These are phyloP conservation scores for Penicillium sp. DNA, from an alignment of 2,329 filamentous ascomycete genomes.

Conservation along the genomic window DNA sequence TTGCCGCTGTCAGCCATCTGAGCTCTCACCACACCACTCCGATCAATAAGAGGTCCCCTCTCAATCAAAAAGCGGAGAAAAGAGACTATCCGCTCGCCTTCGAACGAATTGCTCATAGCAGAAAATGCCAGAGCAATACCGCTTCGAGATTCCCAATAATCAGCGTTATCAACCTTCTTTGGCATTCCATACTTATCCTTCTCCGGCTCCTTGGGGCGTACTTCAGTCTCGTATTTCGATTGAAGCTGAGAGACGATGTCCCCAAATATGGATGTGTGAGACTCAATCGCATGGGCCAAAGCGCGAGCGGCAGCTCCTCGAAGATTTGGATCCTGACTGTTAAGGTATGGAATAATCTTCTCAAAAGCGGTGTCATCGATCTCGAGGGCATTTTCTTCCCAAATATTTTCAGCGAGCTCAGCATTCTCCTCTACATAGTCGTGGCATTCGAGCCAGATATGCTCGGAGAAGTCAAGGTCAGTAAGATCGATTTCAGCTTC, in stretches of 20 bases:
- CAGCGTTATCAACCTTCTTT: slow-evolving; percentile 81
- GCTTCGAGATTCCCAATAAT: slow-evolving; percentile 90
- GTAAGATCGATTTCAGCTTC: slow-evolving; percentile 91
- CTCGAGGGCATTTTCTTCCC: slow-evolving; percentile 88
- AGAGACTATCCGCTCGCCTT: slow-evolving; percentile 69
- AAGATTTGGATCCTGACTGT: slow-evolving; percentile 79
- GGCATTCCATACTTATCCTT: slow-evolving; percentile 95
- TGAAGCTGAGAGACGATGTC: slow-evolving; percentile 69
- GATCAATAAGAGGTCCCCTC: slow-evolving; percentile 84
- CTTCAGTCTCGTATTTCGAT: slow-evolving; percentile 74
- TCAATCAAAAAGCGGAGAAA: slow-evolving; percentile 88
- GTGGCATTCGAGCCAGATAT: slow-evolving; percentile 92
- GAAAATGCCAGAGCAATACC: slow-evolving; percentile 87
- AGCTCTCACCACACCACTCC: slow-evolving; percentile 74
- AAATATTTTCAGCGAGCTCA: slow-evolving; percentile 83
- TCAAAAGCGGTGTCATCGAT: slow-evolving; percentile 68
- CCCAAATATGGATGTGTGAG: slow-evolving; percentile 64
- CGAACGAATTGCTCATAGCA: slow-evolving; percentile 74
- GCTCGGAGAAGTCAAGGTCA: slow-evolving; percentile 81
- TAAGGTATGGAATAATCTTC: slow-evolving; percentile 76
- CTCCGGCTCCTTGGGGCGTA: slow-evolving; percentile 80
- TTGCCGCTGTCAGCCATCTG: slow-evolving; percentile 94
- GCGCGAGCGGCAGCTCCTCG: slow-evolving; percentile 82
- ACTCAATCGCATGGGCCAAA: slow-evolving; percentile 73
- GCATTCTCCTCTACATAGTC: slow-evolving; percentile 88